Evolutionary conservation across 331 rosid genomes (phyloP).

Genomic region (Saraca asoca): DNA sequence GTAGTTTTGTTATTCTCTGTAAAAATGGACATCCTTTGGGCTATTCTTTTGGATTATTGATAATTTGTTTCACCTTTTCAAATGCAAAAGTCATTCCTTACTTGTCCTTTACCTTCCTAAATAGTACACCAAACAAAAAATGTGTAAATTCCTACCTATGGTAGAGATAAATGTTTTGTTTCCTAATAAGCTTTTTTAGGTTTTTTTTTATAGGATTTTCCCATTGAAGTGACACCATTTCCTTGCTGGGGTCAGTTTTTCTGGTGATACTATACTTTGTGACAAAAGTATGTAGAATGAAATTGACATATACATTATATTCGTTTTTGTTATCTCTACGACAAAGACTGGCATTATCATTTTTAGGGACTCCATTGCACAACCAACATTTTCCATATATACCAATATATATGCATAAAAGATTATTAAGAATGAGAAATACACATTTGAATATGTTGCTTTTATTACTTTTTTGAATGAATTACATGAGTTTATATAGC

Average conservation of each 20-base stretch:
- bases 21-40: constrained; percentile 34
- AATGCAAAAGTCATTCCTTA: constrained; percentile 36
- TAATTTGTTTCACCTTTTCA: constrained; percentile 39
- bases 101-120: constrained; percentile 18
- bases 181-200: constrained; percentile 21
- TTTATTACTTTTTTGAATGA: too few relatives aligned
- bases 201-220: neutral
- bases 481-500: too few relatives aligned
- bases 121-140: constrained; percentile 28
- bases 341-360: constrained; percentile 38
- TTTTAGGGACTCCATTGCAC: constrained; percentile 42
- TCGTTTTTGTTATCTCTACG: constrained; percentile 40
- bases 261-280: neutral
- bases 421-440: too few relatives aligned
- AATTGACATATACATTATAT: constrained; percentile 29
- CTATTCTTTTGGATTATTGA: constrained; percentile 43
- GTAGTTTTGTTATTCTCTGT: constrained; percentile 43
- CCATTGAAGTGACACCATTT: neutral
- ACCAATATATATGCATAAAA: too few relatives aligned
- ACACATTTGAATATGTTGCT: too few relatives aligned
- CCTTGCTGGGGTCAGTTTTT: constrained; percentile 1
- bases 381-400: constrained; percentile 15
- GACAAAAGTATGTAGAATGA: constrained; percentile 34
- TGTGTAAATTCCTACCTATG: neutral
- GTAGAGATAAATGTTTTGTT: constrained; percentile 24